A percentile compares a stretch with the other conserved stretches of the same genome.
These are phyloP conservation scores for Neurospora sp. DNA, from an alignment of 495 filamentous ascomycete species.

Conservation along the genomic window DNA sequence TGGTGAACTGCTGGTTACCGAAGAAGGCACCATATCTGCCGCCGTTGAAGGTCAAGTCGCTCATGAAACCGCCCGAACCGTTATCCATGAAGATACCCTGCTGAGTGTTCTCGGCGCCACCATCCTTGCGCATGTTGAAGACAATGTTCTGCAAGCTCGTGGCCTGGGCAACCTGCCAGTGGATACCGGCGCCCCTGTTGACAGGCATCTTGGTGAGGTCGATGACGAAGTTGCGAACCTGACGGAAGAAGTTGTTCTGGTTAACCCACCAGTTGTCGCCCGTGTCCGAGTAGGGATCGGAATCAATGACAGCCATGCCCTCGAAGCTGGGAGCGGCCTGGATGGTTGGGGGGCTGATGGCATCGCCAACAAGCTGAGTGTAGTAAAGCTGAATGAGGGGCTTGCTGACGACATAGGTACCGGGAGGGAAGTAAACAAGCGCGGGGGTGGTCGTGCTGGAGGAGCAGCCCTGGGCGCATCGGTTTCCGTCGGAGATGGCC, in stretches of 20 bases:
- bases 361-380: slow-evolving; percentile 73
- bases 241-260: slow-evolving; percentile 98
- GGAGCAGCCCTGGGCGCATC: slow-evolving; percentile 70
- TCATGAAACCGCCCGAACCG: slow-evolving; percentile 82
- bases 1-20: slow-evolving; percentile 93
- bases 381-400: slow-evolving; percentile 69
- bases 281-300: slow-evolving; percentile 65
- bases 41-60: slow-evolving; percentile 78
- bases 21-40: slow-evolving; percentile 77
- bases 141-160: slow-evolving; percentile 85
- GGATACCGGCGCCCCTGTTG: slow-evolving; percentile 65
- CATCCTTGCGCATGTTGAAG: slow-evolving; percentile 77
- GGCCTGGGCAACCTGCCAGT: slow-evolving; percentile 97
- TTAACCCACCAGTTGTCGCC: slow-evolving; percentile 65
- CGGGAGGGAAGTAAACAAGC: slow-evolving; percentile 71
- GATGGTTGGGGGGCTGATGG: slow-evolving; percentile 56
- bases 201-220: slow-evolving; percentile 66
- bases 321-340: slow-evolving; percentile 62
- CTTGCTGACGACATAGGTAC: slow-evolving; percentile 60
- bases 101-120: slow-evolving; percentile 59
- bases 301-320: slow-evolving; percentile 85
- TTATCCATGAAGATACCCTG: slow-evolving; percentile 98
- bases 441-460: slow-evolving; percentile 70
- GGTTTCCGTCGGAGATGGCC: slow-evolving; percentile 65
- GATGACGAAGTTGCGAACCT: slow-evolving; percentile 88